Conservation (phyloP, 345 rosid species). For the Alliaria petiolata region DNA sequence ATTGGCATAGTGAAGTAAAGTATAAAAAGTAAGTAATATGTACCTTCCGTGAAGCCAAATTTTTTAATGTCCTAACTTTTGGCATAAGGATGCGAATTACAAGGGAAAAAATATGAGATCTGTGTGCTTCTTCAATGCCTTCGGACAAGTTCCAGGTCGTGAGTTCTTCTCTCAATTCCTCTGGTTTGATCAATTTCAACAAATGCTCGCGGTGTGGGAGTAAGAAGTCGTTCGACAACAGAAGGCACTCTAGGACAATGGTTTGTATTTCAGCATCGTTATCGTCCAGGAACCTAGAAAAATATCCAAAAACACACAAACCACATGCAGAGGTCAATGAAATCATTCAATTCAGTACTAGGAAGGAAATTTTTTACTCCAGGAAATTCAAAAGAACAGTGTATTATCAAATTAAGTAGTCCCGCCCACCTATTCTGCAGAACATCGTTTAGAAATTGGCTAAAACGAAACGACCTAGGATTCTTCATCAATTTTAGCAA, state of each 20-base stretch:
- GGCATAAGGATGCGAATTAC: slow-evolving; percentile 71
- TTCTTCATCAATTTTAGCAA: slow-evolving; percentile 73
- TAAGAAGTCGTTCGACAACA: slow-evolving; percentile 68
- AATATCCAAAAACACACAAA: slow-evolving; percentile 12
- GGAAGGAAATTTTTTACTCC: slow-evolving; percentile 2
- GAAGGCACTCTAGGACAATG: slow-evolving; percentile 78
- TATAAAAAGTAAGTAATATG: slow-evolving; percentile 4
- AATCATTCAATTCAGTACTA: neutral
- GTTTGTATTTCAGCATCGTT: slow-evolving; percentile 77
- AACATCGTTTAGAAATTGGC: slow-evolving; percentile 69
- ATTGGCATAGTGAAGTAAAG: neutral
- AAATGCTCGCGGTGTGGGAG: slow-evolving; percentile 70
- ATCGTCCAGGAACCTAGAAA: slow-evolving; percentile 80
- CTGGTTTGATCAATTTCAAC: slow-evolving; percentile 70
- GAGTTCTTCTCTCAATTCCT: slow-evolving; percentile 72
- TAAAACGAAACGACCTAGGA: slow-evolving; percentile 48
- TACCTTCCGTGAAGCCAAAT: slow-evolving; percentile 84
- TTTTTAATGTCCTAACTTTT: slow-evolving; percentile 81
- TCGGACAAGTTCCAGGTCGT: slow-evolving; percentile 80
- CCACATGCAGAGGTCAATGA: slow-evolving; percentile 7
- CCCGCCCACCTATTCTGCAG: slow-evolving; percentile 64
- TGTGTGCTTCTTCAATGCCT: slow-evolving; percentile 68
- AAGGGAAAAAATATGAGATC: slow-evolving; percentile 54
- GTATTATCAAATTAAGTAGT: slow-evolving; percentile 13
- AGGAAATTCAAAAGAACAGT: neutral